Evolutionary conservation across 495 filamentous ascomycete genomes (phyloP).

Genomic region (Letharia columbiana): DNA sequence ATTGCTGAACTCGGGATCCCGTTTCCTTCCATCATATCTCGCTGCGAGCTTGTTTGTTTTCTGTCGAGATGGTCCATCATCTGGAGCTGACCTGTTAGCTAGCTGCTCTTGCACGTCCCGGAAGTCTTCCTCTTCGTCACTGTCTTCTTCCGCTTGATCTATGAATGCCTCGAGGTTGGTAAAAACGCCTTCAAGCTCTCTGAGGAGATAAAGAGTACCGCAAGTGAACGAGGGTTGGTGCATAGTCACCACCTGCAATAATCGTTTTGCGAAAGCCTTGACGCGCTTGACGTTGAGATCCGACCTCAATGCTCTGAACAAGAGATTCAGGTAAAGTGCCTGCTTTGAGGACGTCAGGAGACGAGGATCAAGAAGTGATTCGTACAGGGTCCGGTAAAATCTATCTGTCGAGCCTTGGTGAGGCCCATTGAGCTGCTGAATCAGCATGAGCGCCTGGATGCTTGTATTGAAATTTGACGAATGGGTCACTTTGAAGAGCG

Average conservation of each 20-base stretch:
- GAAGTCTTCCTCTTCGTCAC: slow-evolving; percentile 65
- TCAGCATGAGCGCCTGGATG: slow-evolving; percentile 89
- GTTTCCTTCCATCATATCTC: slow-evolving; percentile 76
- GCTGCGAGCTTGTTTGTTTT: background rate
- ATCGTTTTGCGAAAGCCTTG: slow-evolving; percentile 88
- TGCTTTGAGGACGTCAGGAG: slow-evolving; percentile 89
- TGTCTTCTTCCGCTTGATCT: slow-evolving; percentile 59
- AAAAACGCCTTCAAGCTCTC: slow-evolving; percentile 68
- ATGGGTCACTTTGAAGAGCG: slow-evolving; percentile 88
- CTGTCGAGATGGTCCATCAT: slow-evolving; percentile 22
- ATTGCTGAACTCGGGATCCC: slow-evolving; percentile 83
- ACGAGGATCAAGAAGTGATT: slow-evolving; percentile 84
- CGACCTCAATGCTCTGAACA: slow-evolving; percentile 78
- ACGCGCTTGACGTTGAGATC: slow-evolving; percentile 81
- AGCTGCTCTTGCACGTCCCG: slow-evolving; percentile 56
- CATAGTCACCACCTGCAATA: slow-evolving; percentile 75
- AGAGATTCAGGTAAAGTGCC: slow-evolving; percentile 82
- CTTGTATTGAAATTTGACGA: slow-evolving; percentile 98
- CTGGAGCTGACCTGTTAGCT: slow-evolving; percentile 20
- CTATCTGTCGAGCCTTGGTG: slow-evolving; percentile 75
- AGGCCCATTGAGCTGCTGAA: slow-evolving; percentile 78
- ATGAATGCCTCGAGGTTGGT: slow-evolving; percentile 65
- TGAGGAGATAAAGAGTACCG: slow-evolving; percentile 77
- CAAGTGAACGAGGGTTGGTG: slow-evolving; percentile 91
- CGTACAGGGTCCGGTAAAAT: slow-evolving; percentile 91